Percentiles rank a stretch among this genome's conserved stretches.
These are phyloP conservation scores for Erodium maritimum DNA, from an alignment of 345 rosid genomes.

Conservation along the genomic window DNA sequence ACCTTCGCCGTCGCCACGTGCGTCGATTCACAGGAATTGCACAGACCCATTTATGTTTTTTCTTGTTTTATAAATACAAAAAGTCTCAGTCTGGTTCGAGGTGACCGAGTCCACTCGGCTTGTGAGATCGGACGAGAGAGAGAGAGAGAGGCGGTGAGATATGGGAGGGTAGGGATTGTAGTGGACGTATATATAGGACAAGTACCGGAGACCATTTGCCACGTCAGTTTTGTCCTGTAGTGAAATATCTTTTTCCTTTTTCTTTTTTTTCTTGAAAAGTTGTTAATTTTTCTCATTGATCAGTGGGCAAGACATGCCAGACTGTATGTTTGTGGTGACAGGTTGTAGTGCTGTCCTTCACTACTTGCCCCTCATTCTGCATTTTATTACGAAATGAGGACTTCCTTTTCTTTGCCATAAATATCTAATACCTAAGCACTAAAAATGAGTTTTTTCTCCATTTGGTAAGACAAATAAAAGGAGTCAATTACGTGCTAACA, in stretches of 20 bases:
- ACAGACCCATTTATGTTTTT: slow-evolving; percentile 30
- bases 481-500: too few species aligned
- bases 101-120: background rate
- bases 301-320: background rate
- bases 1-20: slow-evolving; percentile 37
- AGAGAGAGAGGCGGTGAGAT: background rate
- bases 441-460: too few species aligned
- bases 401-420: background rate
- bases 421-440: too few species aligned
- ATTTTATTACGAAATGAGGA: background rate
- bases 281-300: background rate
- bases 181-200: background rate
- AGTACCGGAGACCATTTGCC: background rate
- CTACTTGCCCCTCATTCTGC: background rate
- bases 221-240: background rate
- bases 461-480: too few species aligned
- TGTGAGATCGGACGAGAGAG: too few species aligned
- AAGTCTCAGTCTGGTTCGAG: too few species aligned
- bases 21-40: slow-evolving; percentile 35
- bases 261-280: too few species aligned
- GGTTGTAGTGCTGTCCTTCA: background rate
- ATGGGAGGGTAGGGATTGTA: background rate
- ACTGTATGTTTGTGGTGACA: background rate
- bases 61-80: too few species aligned
- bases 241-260: background rate